A percentile compares a stretch with the other conserved stretches of the same genome.
phyloP scores from a whole-genome alignment of 176 grass and related monocot species.

The Alloteropsis semialata region DNA sequence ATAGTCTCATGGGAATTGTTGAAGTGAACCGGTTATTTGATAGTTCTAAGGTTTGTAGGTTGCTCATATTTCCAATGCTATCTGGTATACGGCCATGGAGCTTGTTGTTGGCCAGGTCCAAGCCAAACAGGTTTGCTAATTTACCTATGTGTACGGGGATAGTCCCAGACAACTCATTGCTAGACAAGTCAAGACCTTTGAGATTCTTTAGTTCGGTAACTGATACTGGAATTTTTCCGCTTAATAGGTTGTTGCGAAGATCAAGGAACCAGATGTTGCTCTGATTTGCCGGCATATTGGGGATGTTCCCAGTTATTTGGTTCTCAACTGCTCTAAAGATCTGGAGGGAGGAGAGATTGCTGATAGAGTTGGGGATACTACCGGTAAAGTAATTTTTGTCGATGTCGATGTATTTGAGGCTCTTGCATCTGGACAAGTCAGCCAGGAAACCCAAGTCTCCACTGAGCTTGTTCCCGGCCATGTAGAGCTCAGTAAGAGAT shows the following conservation, averaged over 20 bases:
- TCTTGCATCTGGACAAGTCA: conserved; percentile 21
- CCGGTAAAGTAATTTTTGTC: conserved; percentile 20
- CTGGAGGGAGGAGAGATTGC: conserved; percentile 24
- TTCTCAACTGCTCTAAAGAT: conserved; percentile 32
- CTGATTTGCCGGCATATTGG: neutral
- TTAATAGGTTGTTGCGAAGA: conserved; percentile 35
- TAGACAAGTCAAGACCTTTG: neutral
- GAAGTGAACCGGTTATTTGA: conserved; percentile 28
- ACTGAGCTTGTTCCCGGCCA: neutral
- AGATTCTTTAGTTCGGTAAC: neutral
- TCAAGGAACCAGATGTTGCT: neutral
- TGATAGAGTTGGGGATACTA: conserved; percentile 15
- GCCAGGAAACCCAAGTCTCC: conserved; percentile 14
- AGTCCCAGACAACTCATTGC: conserved; percentile 22
- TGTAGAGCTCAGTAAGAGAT: conserved; percentile 29
- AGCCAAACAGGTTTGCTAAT: neutral
- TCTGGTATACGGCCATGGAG: conserved; percentile 37
- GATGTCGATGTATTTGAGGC: conserved; percentile 32
- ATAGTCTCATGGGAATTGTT: conserved; percentile 29
- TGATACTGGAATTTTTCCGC: neutral
- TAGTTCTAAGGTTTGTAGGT: neutral
- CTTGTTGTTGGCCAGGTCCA: conserved; percentile 14
- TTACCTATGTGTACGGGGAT: conserved; percentile 26
- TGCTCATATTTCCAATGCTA: conserved; percentile 8
- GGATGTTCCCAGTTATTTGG: conserved; percentile 21